Evolutionary conservation across 2,329 filamentous ascomycete genomes (phyloP).

Genomic region (Exophiala lecanii-corni): DNA sequence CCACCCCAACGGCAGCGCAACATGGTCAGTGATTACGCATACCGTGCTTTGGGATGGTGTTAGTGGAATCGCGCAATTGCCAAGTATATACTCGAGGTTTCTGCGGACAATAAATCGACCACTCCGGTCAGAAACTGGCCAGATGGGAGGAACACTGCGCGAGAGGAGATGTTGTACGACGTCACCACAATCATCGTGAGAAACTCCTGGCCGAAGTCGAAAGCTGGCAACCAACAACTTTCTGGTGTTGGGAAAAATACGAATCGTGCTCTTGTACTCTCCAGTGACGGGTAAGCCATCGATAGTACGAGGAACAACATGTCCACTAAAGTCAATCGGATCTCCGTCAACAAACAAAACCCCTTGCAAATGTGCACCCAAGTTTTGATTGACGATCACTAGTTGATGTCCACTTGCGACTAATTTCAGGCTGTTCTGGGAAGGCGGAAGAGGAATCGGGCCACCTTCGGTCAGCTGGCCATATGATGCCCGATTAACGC

Average conservation of each 20-base stretch:
- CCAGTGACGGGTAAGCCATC: slow-evolving; percentile 1
- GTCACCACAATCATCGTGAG: too few relatives aligned
- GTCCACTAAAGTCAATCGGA: not conserved
- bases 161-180: too few relatives aligned
- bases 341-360: slow-evolving; percentile 2
- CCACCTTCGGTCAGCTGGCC: slow-evolving; percentile 17
- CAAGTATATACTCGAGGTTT: slow-evolving; percentile 16
- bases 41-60: slow-evolving; percentile 5
- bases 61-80: slow-evolving; percentile 12
- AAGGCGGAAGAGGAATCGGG: slow-evolving; percentile 12
- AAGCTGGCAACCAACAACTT: slow-evolving; percentile 7
- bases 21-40: slow-evolving; percentile 15
- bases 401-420: not conserved
- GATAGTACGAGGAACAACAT: slow-evolving; percentile 2
- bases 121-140: slow-evolving; percentile 2
- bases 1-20: slow-evolving; percentile 14
- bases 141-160: slow-evolving; percentile 5
- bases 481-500: slow-evolving; percentile 15
- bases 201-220: slow-evolving; percentile 7
- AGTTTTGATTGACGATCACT: slow-evolving; percentile 4
- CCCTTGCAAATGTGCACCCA: slow-evolving; percentile 11
- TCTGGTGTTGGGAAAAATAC: slow-evolving; percentile 1
- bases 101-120: slow-evolving; percentile 14
- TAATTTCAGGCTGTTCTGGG: slow-evolving; percentile 8
- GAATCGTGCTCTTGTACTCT: not conserved